phyloP scores from a whole-genome alignment of 1,284 basidiomycete genomes.

The Leccinum variabile region DNA sequence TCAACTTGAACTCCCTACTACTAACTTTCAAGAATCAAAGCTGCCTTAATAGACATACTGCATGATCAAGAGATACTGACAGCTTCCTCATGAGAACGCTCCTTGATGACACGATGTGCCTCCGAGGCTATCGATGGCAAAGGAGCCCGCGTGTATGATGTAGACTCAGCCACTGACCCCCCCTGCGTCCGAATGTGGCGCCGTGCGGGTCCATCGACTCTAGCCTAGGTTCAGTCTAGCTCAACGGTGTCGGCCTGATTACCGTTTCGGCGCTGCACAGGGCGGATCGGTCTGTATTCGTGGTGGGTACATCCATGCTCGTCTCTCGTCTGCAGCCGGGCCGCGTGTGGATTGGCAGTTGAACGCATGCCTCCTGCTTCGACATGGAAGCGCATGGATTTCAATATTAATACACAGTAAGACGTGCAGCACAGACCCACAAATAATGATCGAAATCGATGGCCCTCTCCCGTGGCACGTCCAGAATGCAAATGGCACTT shows the following conservation, averaged over 20 bases:
- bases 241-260: background rate
- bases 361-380: background rate
- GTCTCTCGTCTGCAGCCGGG: slow-evolving; percentile 6
- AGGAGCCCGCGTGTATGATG: too few species aligned
- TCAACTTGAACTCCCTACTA: too few species aligned
- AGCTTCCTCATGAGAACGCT: too few species aligned
- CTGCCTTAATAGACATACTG: too few species aligned
- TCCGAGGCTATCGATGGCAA: too few species aligned
- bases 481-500: slow-evolving; percentile 1
- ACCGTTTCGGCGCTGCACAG: background rate
- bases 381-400: slow-evolving; percentile 1
- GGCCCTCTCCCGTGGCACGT: background rate
- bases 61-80: too few species aligned
- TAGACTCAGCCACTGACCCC: background rate
- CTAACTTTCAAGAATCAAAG: too few species aligned
- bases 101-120: too few species aligned
- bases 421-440: slow-evolving; percentile 1
- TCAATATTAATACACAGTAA: slow-evolving; percentile 18
- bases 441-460: background rate
- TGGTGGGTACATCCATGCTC: background rate
- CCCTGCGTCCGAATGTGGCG: slow-evolving; percentile 9
- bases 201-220: slow-evolving; percentile 9
- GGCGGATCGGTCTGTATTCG: slow-evolving; percentile 18
- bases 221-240: slow-evolving; percentile 8
- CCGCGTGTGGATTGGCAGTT: background rate